These are phyloP conservation scores for Knufia petricola DNA, from an alignment of 2,329 filamentous ascomycete species.

Conservation along the genomic window DNA sequence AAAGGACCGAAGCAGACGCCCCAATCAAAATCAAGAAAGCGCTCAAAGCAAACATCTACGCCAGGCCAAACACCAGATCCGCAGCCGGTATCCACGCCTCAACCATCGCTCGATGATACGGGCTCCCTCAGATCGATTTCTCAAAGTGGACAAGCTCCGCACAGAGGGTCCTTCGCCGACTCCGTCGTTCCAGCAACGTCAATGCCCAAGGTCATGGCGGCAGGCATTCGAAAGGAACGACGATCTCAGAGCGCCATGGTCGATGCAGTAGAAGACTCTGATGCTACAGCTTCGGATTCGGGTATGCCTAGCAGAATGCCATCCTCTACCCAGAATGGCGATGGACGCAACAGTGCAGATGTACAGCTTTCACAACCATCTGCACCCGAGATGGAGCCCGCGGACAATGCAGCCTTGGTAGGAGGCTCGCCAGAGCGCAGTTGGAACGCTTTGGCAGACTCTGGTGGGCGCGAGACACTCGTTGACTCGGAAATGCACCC, in stretches of 20 bases:
- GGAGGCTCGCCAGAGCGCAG: background rate
- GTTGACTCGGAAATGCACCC: background rate
- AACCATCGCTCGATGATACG: background rate
- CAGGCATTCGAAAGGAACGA: background rate
- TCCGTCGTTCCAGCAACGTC: background rate
- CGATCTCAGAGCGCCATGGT: background rate
- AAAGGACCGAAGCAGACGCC: too few species aligned
- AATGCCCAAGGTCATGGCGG: background rate
- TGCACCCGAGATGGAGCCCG: background rate
- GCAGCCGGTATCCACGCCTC: too few species aligned
- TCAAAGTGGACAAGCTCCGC: constrained; percentile 1
- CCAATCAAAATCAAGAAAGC: too few species aligned
- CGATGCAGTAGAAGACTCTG: background rate
- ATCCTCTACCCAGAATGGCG: background rate
- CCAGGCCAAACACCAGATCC: too few species aligned
- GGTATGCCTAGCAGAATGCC: background rate
- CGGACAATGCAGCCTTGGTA: background rate
- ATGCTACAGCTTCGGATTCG: background rate
- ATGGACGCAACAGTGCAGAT: background rate
- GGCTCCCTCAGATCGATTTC: background rate
- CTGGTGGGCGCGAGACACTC: background rate
- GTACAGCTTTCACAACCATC: background rate
- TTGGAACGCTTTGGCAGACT: background rate
- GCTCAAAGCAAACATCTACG: too few species aligned
- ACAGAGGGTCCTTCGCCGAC: constrained; percentile 11